phyloP scores from a whole-genome alignment of 495 filamentous ascomycete species.

The Neurospora sp. region DNA sequence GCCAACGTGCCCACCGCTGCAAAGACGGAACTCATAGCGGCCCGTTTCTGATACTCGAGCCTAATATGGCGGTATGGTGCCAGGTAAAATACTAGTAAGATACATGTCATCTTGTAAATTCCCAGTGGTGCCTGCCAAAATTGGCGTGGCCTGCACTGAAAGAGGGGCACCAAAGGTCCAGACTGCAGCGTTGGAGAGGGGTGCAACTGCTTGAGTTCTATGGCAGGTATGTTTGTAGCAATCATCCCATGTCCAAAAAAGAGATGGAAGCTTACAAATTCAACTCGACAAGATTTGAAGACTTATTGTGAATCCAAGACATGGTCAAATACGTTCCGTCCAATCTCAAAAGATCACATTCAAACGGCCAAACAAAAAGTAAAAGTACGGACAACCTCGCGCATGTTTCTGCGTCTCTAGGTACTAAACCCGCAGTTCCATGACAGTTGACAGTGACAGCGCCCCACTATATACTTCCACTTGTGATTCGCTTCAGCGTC shows the following conservation, averaged over 20 bases:
- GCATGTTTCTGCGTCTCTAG: neutral
- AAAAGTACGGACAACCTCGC: neutral
- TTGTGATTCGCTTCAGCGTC: neutral
- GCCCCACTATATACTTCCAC: neutral
- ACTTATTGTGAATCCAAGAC: neutral
- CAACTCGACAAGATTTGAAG: neutral
- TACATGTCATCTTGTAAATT: neutral
- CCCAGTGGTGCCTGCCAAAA: neutral
- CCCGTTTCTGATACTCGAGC: neutral
- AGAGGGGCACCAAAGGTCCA: neutral
- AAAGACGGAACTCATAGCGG: neutral
- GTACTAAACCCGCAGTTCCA: neutral
- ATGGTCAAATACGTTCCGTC: neutral
- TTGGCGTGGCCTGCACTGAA: neutral
- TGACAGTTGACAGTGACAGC: neutral
- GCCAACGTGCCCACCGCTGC: neutral
- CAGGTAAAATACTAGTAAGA: neutral
- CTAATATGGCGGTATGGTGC: neutral
- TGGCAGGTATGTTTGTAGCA: neutral
- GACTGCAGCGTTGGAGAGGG: neutral
- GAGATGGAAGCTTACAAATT: neutral
- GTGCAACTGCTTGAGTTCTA: neutral
- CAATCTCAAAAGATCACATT: neutral
- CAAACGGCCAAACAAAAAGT: neutral
- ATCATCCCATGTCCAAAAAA: neutral